Percentiles rank a stretch among this genome's conserved stretches.
Conservation (phyloP, 176 grass and related monocot genomes). For the bread wheat (Triticum aestivum) region IWGSC_CS_RefSeq_v2.1 NC_057814.1:117920117-117920616, state of each 20-base stretch:
- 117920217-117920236: slow-evolving; percentile 55
- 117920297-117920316: slow-evolving; percentile 43
- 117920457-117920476: slow-evolving; percentile 32
- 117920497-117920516: slow-evolving; percentile 56
- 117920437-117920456: not conserved
- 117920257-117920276: slow-evolving; percentile 61
- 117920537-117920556: slow-evolving; percentile 53
- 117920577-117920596: slow-evolving; percentile 52
- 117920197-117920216: slow-evolving; percentile 51
- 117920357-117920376: slow-evolving; percentile 1
- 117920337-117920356: slow-evolving; percentile 18
- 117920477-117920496: slow-evolving; percentile 45
- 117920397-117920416: not conserved
- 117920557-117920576: slow-evolving; percentile 58
- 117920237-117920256: slow-evolving; percentile 50
- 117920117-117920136: too few species aligned
- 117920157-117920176: too few species aligned
- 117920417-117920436: slow-evolving; percentile 9
- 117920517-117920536: slow-evolving; percentile 59
- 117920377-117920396: not conserved
- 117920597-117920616: slow-evolving; percentile 14
- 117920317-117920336: slow-evolving; percentile 24
- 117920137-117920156: too few species aligned
- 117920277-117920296: slow-evolving; percentile 61
- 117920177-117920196: not conserved